Evolutionary conservation across 768 basidiomycete species (phyloP), one percentile per base, ranked within the genome.

Genomic region (Termitomyces sp.): DNA sequence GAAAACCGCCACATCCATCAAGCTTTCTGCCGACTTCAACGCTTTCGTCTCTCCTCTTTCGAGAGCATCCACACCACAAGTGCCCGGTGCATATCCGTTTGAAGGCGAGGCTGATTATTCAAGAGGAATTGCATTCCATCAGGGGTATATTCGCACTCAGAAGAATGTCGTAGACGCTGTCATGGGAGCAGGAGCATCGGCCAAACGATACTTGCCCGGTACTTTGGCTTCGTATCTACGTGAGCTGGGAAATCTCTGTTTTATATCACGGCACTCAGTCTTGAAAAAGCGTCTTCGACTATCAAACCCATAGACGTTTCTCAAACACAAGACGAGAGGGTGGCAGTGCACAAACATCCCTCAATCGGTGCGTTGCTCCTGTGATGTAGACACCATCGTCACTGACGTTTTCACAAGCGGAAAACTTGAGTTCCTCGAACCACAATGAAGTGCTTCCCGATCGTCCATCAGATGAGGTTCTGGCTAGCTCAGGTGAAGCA

Each of bases 141-240:
- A 66, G n/a, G 59, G 66, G 36, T 66, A 67, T 40, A 56, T 71
- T 36, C 71, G 69, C 4, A 63, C 54, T 11, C 69, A 67, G 45
- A 59, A 64, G 20, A 65, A 68, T 36, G 65, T 72, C 4, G 65
- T 65, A 62, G 60, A 68, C 31, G 66, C 65, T 5, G 40, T 72
- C 14, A 37, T 56, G 20, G 64, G 60, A 25, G 70, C 66, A 8
- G 60, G 63, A 8, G 66, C 64, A 43, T 65, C 64, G 7, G 70
- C 66, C 2, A 65, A 65, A 38, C 67, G 66, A 25, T 71, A 72
- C 47, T 37, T n/a, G 10, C 53, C 37, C 20, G 60, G 34, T 9
- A 38, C 60, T 7, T 40, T 64, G 37, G 46, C 56, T 14, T 62
- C 67, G 1, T 68, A 67, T 42, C 54, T 68, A 42, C 62, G 67